phyloP scores from a whole-genome alignment of 192 early-diverging fungal genomes.

The Rhizoclosmatium sp. region DNA sequence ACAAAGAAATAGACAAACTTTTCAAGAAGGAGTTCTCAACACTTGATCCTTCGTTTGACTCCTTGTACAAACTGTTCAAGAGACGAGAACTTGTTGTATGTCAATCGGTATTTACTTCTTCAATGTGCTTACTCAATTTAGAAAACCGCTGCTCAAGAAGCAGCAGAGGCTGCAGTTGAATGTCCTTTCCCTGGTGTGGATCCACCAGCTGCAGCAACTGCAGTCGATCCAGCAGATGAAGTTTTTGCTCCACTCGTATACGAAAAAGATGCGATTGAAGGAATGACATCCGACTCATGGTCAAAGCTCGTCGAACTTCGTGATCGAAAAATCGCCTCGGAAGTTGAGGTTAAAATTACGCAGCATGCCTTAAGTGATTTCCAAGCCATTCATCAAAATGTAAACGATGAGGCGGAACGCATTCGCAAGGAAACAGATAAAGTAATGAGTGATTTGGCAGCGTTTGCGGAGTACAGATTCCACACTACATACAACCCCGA shows the following conservation, averaged over 20 bases:
- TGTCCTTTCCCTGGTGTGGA: constrained; percentile 20
- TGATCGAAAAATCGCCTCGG: constrained; percentile 54
- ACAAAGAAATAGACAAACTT: constrained; percentile 66
- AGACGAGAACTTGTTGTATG: constrained; percentile 41
- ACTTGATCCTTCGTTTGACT: constrained; percentile 46
- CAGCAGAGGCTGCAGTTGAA: constrained; percentile 12
- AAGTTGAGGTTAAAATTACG: constrained; percentile 48
- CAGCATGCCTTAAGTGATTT: constrained; percentile 42
- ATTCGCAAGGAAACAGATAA: constrained; percentile 56
- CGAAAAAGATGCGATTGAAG: constrained; percentile 55
- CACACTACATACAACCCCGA: constrained; percentile 63
- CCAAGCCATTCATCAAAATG: constrained; percentile 52
- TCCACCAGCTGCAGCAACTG: constrained; percentile 9
- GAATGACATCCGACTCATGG: constrained; percentile 55
- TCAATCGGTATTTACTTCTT: not conserved
- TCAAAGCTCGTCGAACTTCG: constrained; percentile 59
- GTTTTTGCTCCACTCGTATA: constrained; percentile 29
- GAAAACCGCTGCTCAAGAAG: constrained; percentile 27
- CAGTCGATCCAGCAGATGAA: constrained; percentile 21
- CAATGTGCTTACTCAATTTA: not conserved
- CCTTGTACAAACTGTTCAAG: constrained; percentile 55
- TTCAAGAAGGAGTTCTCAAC: constrained; percentile 66
- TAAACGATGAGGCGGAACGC: constrained; percentile 55
- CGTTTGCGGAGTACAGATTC: constrained; percentile 63
- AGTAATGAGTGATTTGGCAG: constrained; percentile 50